Evolutionary conservation across 2,329 filamentous ascomycete species (phyloP), one percentile per base, ranked within the genome.

Genomic region (Scleromitrula shiraiana): DNA sequence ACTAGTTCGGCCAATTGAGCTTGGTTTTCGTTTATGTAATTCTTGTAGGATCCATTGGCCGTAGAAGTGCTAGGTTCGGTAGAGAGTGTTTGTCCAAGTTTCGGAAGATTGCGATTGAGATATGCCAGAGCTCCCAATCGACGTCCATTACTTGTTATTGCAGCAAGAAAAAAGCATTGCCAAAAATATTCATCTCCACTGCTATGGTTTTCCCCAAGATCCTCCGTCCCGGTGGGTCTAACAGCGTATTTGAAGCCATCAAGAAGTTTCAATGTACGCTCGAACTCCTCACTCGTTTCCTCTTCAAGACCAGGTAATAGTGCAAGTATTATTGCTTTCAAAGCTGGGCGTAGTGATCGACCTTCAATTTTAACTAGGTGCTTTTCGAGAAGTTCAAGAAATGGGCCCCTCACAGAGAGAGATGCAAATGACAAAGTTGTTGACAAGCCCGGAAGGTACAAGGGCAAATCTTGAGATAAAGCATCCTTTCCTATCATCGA

Each of bases 221-320:
- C 69, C 54, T 76, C 69, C 51, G 75, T 74, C 22, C 68, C 67
- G 7, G 67, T 58, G 23, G 80, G 70, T 49, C 82, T 74, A 58
- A 89, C 77, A 40, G 78, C 76, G 50, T 75, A 68, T 60, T 90
- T 88, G 64, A 97, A 81, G 49, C 77, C 81, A 58, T 93, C 84
- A 39, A 97, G 65, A 8, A 95, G 78, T 50, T 77, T 78, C 48
- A 95, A 65, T 2, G 90, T 94, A 46, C 86, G 78, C 53, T 97
- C 91, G 65, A 97, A 98, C 63, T 98, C 94, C 63, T 98, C 93
- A 56, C 90, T 94, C 7, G 88, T 94, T 65, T 97, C 93, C 56
- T 98, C 93, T 65, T 98, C 93, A 2, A 98, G 69, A 0, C 90
- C 93, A 0, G 93, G 93, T 3, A 98, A 71, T 24, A 98, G 72